These are phyloP conservation scores for Cladophialophora psammophila DNA, from an alignment of 2,329 filamentous ascomycete genomes.

Conservation along the genomic window DNA sequence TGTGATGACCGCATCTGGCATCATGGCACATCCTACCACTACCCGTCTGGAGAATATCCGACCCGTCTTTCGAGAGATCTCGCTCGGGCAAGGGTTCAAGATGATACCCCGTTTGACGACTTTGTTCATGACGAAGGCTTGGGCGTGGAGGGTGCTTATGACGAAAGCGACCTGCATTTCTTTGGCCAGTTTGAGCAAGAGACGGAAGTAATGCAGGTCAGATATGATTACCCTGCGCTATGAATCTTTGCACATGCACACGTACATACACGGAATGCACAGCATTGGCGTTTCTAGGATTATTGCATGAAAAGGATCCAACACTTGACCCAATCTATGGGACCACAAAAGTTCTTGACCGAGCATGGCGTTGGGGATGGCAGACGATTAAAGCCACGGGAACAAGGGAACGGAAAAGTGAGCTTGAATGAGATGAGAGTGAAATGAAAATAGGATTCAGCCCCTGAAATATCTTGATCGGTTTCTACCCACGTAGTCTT, in stretches of 20 bases:
- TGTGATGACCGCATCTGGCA: constrained; percentile 37
- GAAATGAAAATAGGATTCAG: not conserved
- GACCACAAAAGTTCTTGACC: constrained; percentile 5
- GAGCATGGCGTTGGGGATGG: constrained; percentile 16
- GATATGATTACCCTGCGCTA: constrained; percentile 24
- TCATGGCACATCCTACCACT: constrained; percentile 36
- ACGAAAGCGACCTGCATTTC: constrained; percentile 28
- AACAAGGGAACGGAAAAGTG: constrained; percentile 10
- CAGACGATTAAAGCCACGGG: constrained; percentile 1
- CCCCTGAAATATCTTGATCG: not conserved
- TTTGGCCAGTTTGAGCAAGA: constrained; percentile 32
- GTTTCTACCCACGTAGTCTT: too few species aligned
- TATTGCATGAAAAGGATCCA: not conserved
- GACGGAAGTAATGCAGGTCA: not conserved
- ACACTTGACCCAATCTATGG: not conserved
- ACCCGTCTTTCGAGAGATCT: constrained; percentile 12
- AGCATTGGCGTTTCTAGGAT: not conserved
- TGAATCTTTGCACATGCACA: not conserved
- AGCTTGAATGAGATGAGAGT: constrained; percentile 1
- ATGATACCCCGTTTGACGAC: constrained; percentile 1
- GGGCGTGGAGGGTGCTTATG: constrained; percentile 16
- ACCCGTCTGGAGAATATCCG: constrained; percentile 35
- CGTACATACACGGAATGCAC: not conserved
- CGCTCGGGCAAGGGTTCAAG: constrained; percentile 1
- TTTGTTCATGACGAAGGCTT: not conserved